Conservation (phyloP, 306 rosid species). For the Purshia tridentata region DNA sequence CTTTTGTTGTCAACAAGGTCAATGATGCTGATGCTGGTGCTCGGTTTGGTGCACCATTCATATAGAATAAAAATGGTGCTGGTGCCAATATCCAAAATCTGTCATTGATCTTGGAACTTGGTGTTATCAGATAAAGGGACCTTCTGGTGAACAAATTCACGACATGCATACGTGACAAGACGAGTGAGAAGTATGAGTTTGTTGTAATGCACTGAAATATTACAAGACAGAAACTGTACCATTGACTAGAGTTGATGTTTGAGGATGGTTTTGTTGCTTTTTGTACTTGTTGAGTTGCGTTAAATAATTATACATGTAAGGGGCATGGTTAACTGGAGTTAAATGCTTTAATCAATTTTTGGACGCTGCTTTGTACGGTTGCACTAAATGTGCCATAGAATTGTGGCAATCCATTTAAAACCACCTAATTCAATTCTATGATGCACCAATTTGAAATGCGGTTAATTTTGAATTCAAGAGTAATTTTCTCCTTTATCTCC, state of each 20-base stretch:
- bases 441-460: neutral
- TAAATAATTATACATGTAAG: too few species aligned
- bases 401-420: too few species aligned
- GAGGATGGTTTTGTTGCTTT: conserved; percentile 12
- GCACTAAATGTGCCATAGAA: too few species aligned
- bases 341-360: too few species aligned
- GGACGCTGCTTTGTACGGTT: neutral
- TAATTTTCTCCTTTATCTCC: neutral
- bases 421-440: neutral
- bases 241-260: neutral
- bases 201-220: conserved; percentile 26
- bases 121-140: conserved; percentile 71
- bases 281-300: too few species aligned
- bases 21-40: conserved; percentile 27
- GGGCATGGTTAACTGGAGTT: too few species aligned
- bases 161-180: conserved; percentile 63
- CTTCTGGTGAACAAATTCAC: conserved; percentile 68
- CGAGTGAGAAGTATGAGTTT: conserved; percentile 56
- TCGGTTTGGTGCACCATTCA: too few species aligned
- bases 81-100: neutral
- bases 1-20: conserved; percentile 85
- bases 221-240: neutral
- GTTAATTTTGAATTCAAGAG: neutral
- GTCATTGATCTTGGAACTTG: neutral
- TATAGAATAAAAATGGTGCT: neutral